These are phyloP conservation scores for Tulasnella sp. DNA, from an alignment of 768 basidiomycete genomes.

Conservation along the genomic window DNA sequence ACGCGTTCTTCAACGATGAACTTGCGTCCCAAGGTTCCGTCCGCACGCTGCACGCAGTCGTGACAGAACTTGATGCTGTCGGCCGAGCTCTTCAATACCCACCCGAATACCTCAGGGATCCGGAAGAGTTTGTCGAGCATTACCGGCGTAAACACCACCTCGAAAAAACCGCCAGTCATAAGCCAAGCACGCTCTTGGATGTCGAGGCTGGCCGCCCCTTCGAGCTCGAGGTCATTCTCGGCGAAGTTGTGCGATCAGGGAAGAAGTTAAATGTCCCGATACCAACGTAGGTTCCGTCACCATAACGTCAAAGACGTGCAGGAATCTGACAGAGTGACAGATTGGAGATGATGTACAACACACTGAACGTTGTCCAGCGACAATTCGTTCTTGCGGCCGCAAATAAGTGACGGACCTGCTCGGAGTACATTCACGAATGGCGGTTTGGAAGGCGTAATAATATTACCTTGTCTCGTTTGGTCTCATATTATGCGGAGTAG, in stretches of 20 bases:
- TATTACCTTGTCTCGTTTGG: too few species aligned
- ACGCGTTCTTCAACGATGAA: constrained; percentile 57
- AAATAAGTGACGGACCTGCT: not conserved
- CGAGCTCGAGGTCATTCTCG: constrained; percentile 31
- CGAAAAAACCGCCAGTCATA: not conserved
- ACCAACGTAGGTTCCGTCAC: constrained; percentile 4
- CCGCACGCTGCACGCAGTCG: not conserved
- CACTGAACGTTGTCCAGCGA: constrained; percentile 17
- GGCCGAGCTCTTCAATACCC: constrained; percentile 18
- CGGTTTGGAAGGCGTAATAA: too few species aligned
- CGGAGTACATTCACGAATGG: too few species aligned
- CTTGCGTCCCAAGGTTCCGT: constrained; percentile 39
- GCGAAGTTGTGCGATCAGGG: constrained; percentile 27
- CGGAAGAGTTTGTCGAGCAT: not conserved
- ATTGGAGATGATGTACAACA: constrained; percentile 23
- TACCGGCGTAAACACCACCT: not conserved
- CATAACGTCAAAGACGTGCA: not conserved
- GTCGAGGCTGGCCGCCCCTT: constrained; percentile 27
- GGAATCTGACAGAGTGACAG: not conserved
- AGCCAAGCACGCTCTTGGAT: constrained; percentile 27
- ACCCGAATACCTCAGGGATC: not conserved
- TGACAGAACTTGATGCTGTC: constrained; percentile 7
- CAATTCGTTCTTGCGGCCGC: not conserved
- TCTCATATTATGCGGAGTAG: too few species aligned
- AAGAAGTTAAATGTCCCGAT: constrained; percentile 3